Conservation (phyloP, 768 basidiomycete species). For the Tephrocybe sp. region DNA sequence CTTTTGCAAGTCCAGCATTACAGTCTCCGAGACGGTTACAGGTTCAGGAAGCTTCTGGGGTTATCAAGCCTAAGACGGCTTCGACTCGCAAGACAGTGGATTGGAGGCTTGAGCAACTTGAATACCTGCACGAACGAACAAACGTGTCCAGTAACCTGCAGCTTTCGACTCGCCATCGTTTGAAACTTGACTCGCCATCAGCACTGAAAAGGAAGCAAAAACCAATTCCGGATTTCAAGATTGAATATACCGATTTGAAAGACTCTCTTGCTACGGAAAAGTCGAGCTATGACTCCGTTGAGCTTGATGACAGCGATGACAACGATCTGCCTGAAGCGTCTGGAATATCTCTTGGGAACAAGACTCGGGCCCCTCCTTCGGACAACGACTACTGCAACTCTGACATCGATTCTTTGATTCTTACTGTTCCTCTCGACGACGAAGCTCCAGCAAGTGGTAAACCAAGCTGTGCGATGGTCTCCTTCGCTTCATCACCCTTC, state of each 20-base stretch:
- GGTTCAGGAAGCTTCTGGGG: conserved; percentile 3
- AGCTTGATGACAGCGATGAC: conserved; percentile 27
- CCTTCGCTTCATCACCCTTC: too few relatives aligned
- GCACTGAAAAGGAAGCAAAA: conserved; percentile 30
- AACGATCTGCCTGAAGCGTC: conserved; percentile 44
- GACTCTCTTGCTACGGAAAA: conserved; percentile 16
- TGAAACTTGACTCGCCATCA: conserved; percentile 39
- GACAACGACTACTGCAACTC: conserved; percentile 41
- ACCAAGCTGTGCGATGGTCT: neutral
- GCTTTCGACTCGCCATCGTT: conserved; percentile 37
- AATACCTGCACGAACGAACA: conserved; percentile 42
- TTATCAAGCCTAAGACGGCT: conserved; percentile 5
- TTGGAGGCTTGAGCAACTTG: conserved; percentile 36
- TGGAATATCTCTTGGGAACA: conserved; percentile 23
- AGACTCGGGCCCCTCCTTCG: conserved; percentile 21
- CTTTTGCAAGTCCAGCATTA: conserved; percentile 10
- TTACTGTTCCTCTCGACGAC: conserved; percentile 30
- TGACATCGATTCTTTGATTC: conserved; percentile 44
- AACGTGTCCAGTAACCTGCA: conserved; percentile 38
- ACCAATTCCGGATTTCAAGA: conserved; percentile 43
- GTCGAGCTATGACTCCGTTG: conserved; percentile 21
- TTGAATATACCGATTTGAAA: conserved; percentile 48
- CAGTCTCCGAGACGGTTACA: conserved; percentile 1
- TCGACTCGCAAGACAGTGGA: conserved; percentile 13
- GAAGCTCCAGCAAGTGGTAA: neutral